Evolutionary conservation across 73 alveolate genomes (phyloP), one percentile per base, ranked within the genome.

Genomic region (Paramecium biaurelia): DNA sequence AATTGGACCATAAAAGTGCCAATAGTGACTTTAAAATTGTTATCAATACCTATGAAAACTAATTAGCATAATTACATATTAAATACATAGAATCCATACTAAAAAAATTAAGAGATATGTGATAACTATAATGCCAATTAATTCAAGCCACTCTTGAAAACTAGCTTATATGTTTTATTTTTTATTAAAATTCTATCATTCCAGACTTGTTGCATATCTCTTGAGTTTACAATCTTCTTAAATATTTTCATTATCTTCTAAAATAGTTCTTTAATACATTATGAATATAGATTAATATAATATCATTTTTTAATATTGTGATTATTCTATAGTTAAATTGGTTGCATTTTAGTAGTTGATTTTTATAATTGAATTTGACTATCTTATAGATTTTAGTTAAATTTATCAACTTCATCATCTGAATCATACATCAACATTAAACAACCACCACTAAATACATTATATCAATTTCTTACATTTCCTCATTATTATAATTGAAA

Each of bases 401-500:
- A 20, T 45, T 24, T 79, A 15, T 79, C 90, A 23, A 79, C 18
- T n/a, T 79, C 90, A 79, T 79, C 76, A 79, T 79, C 57, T 79
- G 74, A 79, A 79, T 79, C 90, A 24, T 79, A 79, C 76, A 79
- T 43, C 32, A 79, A 79, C 90, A 43, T 79, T 18, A 79, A 47
- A 47, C 76, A 79, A 4, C 76, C 74, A 9, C 76, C 90, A 1
- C 89, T 79, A 34, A 70, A 9, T 34, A 34, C n/a, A 45, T 45
- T 7, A 11, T 1, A 70, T 14, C 7, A 35, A 21, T 12, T 0
- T 8, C 5, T 72, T 72, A 72, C 59, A 72, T 38, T 72, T 32
- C 30, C n/a, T 72, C 63, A 37, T 34, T 34, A 18, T 38, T 72
- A 34, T 72, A 72, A 72, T 72, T 72, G 38, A 35, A 72, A 14